phyloP scores from a whole-genome alignment of 371 early-diverging fungal genomes.

The Mucor velutinosus region DNA sequence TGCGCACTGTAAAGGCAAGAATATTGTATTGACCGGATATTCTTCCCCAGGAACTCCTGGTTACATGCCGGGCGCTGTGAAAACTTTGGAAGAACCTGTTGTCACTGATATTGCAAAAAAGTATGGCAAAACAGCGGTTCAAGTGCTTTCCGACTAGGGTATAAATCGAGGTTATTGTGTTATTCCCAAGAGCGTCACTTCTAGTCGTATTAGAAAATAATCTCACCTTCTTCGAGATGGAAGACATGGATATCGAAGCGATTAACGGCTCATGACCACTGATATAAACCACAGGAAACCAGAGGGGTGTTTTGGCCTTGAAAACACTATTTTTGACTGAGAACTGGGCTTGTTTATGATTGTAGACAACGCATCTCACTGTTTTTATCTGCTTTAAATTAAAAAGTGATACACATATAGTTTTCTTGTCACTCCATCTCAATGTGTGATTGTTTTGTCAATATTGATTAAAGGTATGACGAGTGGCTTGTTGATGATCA shows the following conservation, averaged over 20 bases:
- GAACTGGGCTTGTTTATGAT: too few relatives aligned
- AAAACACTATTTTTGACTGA: too few relatives aligned
- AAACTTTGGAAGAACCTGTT: constrained; percentile 32
- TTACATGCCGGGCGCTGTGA: constrained; percentile 11
- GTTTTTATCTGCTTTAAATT: too few relatives aligned
- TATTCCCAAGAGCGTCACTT: constrained; percentile 61
- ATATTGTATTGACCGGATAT: constrained; percentile 46
- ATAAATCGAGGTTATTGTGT: constrained; percentile 65
- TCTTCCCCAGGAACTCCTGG: constrained; percentile 49
- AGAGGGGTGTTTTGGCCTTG: too few relatives aligned
- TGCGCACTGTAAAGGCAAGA: constrained; percentile 37
- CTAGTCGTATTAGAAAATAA: constrained; percentile 50
- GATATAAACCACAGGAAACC: too few relatives aligned
- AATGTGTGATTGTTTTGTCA: too few relatives aligned
- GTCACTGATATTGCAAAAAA: constrained; percentile 62
- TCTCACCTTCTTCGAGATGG: constrained; percentile 36
- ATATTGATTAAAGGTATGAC: too few relatives aligned
- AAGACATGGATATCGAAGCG: constrained; percentile 30
- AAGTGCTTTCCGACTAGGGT: constrained; percentile 80
- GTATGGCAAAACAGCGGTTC: constrained; percentile 68
- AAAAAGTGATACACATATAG: too few relatives aligned
- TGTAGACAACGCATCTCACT: too few relatives aligned
- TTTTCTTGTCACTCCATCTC: too few relatives aligned
- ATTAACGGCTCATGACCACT: constrained; percentile 6
- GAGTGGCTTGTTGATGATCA: too few relatives aligned